phyloP scores from a whole-genome alignment of 106 monocot species.

The Chionographis japonica region DNA sequence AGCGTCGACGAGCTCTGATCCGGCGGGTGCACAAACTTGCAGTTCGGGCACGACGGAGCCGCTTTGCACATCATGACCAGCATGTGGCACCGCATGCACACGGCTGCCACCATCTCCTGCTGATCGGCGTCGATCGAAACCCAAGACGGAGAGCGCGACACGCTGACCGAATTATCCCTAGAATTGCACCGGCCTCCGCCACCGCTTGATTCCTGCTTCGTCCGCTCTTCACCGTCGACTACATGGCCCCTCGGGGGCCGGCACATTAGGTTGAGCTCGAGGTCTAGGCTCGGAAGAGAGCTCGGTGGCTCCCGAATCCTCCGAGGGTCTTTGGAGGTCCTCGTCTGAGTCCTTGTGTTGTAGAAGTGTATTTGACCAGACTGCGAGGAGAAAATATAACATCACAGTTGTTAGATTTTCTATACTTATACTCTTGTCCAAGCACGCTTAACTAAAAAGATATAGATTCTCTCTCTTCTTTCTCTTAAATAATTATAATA shows the following conservation, averaged over 20 bases:
- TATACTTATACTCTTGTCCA: not conserved
- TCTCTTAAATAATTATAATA: too few relatives aligned
- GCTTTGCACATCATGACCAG: slow-evolving; percentile 72
- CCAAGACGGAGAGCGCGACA: not conserved
- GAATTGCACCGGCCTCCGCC: not conserved
- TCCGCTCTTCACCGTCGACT: not conserved
- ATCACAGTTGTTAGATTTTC: not conserved
- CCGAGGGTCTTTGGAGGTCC: slow-evolving; percentile 49
- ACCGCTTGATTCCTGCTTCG: not conserved
- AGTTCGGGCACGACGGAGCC: slow-evolving; percentile 64
- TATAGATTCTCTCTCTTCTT: too few relatives aligned
- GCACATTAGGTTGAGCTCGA: slow-evolving; percentile 55
- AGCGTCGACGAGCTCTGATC: slow-evolving; percentile 2
- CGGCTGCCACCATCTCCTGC: slow-evolving; percentile 65
- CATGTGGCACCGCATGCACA: slow-evolving; percentile 79
- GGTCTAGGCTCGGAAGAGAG: slow-evolving; percentile 29
- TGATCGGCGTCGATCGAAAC: not conserved
- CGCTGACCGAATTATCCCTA: not conserved
- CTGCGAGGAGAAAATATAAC: slow-evolving; percentile 19
- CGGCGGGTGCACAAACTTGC: slow-evolving; percentile 67
- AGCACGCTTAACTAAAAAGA: too few relatives aligned
- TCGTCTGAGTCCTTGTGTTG: slow-evolving; percentile 66
- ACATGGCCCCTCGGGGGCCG: slow-evolving; percentile 18
- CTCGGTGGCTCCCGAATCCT: slow-evolving; percentile 1
- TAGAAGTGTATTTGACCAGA: slow-evolving; percentile 69